Base-by-base conservation (phyloP, 2,329 filamentous ascomycete species). In the Purpureocillium takamizusanense region DNA sequence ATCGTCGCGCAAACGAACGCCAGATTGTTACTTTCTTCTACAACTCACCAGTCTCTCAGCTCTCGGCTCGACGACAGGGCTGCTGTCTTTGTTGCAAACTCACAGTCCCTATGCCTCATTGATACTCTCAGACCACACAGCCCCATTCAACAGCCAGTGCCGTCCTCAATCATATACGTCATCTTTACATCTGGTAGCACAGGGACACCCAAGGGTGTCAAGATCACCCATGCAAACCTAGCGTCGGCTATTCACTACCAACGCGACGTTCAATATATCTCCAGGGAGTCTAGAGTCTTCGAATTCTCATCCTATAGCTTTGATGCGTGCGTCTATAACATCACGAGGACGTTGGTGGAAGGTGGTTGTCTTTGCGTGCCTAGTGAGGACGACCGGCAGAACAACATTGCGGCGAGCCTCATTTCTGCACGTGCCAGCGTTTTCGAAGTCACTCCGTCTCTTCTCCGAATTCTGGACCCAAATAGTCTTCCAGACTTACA, bases 341-440 rank as follows among this genome's bases (percentile, higher is more conserved):
- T 30, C 7, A 7, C 13, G 4, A 13, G 7, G 6, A 30, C 28
- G 6, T 13, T 72, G 12, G 55, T 62, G 14, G 51, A 55, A 8
- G 69, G 69, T 23, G 69, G 66, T 7, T 69, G 65, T 38, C 57
- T 72, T 5, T 70, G 67, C 48, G 67, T 73, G n/a, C 68, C 69
- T 2, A 70, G 67, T 1, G 70, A 75, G 15, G 61, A 66, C 16
- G 66, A 72, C 36, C 65, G 70, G 4, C 58, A 70, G 38, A 69
- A 72, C 41, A 57, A 68, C 41, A 46, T 69, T 10, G 60, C 59
- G 30, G 61, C 59, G 8, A 62, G 61, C 14, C 63, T 63, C 39
- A 52, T 55, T 16, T 54, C 51, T 31, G 56, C 61, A 50, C 48
- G 53, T 5, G 59, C 63, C 40, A 70, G 69, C 43, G 62, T 65